A percentile compares a stretch with the other conserved stretches of the same genome.
These are phyloP conservation scores for Mycoemilia scoparia DNA, from an alignment of 192 early-diverging fungal species.

Conservation along the genomic window DNA sequence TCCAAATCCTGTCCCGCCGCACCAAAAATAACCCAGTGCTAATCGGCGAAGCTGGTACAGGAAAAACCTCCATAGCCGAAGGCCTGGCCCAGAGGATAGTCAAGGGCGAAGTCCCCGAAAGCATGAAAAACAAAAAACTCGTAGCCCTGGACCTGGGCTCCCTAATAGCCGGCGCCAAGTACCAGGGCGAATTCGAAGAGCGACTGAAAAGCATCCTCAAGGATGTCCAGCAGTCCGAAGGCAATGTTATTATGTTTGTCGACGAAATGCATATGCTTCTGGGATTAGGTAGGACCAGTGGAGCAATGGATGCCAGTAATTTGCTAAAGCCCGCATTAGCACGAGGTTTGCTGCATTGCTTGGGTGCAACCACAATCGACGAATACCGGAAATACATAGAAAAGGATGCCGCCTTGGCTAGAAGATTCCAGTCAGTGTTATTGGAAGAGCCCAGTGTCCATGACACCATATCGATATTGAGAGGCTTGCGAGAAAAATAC, in stretches of 20 bases:
- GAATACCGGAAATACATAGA: conserved; percentile 56
- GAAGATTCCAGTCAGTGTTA: conserved; percentile 60
- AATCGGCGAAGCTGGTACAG: conserved; percentile 62
- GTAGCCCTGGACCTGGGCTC: conserved; percentile 54
- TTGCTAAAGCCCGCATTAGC: conserved; percentile 67
- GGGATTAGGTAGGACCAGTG: conserved; percentile 56
- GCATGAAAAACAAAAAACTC: conserved; percentile 52
- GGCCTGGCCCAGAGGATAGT: conserved; percentile 61
- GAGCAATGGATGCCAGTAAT: conserved; percentile 62
- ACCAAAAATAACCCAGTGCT: conserved; percentile 66
- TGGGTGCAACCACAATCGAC: conserved; percentile 63
- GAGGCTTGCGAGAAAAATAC: conserved; percentile 58
- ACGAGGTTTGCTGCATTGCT: conserved; percentile 49
- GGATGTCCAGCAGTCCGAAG: conserved; percentile 48
- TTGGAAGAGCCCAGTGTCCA: conserved; percentile 48
- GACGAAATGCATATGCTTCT: conserved; percentile 64
- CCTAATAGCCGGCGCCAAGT: conserved; percentile 31
- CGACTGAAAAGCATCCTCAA: conserved; percentile 53
- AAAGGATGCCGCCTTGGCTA: conserved; percentile 58
- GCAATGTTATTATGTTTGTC: conserved; percentile 61
- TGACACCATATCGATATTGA: conserved; percentile 59
- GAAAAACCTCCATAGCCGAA: conserved; percentile 69
- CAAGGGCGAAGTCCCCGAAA: conserved; percentile 57
- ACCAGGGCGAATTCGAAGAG: conserved; percentile 68
- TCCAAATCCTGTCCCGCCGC: conserved; percentile 57